Evolutionary conservation across 805 yeast species (phyloP).

Genomic region (Teunomyces aglyptinius): DNA sequence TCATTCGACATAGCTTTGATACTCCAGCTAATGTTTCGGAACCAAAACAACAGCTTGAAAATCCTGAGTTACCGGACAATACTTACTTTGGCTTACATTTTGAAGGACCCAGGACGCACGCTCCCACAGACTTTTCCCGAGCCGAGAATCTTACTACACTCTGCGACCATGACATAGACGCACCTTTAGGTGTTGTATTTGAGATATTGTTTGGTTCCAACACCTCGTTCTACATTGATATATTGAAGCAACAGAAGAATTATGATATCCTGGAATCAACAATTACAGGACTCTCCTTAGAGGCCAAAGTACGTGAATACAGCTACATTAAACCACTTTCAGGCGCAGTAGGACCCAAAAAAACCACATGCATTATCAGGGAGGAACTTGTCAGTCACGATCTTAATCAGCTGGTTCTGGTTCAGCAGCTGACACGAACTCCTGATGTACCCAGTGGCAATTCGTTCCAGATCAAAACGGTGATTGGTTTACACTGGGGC

Average conservation of each 20-base stretch:
- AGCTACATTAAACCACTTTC: constrained; percentile 62
- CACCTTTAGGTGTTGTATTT: constrained; percentile 65
- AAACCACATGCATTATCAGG: constrained; percentile 61
- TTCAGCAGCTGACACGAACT: constrained; percentile 58
- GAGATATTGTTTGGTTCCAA: constrained; percentile 63
- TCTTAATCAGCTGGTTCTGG: constrained; percentile 44
- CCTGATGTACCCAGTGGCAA: constrained; percentile 83
- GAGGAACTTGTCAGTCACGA: constrained; percentile 58
- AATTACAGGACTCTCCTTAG: constrained; percentile 35
- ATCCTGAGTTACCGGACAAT: constrained; percentile 7
- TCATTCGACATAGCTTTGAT: constrained; percentile 59
- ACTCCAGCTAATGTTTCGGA: constrained; percentile 17
- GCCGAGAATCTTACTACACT: constrained; percentile 54
- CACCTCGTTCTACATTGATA: constrained; percentile 33
- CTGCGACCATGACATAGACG: constrained; percentile 51
- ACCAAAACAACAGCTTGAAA: background rate
- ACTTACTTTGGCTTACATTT: constrained; percentile 29
- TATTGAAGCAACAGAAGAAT: constrained; percentile 62
- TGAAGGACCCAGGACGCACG: constrained; percentile 68
- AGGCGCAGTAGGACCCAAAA: constrained; percentile 74
- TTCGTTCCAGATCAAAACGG: constrained; percentile 61
- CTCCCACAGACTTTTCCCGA: constrained; percentile 51
- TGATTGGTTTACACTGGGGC: constrained; percentile 61
- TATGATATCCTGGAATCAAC: constrained; percentile 47
- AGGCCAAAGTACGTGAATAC: constrained; percentile 47